Evolutionary conservation across 192 early-diverging fungal species (phyloP).

Genomic region (Linnemannia zychae): DNA sequence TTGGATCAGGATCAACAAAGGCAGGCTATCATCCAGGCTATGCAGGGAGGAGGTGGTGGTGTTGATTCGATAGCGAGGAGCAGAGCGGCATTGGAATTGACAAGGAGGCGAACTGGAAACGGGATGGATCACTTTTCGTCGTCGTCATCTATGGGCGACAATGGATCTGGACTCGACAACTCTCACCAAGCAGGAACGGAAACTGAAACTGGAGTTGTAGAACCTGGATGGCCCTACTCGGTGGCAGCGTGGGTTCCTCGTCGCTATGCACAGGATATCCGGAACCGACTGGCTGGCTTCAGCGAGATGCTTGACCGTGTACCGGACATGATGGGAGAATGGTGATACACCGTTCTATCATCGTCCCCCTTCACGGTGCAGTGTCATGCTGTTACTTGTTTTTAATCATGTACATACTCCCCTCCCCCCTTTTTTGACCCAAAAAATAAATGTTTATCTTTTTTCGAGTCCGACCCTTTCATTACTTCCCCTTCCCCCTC

Average conservation of each 20-base stretch:
- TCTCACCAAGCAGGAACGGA: neutral
- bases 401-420: no score
- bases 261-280: constrained; percentile 21
- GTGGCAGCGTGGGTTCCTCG: constrained; percentile 6
- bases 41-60: no score
- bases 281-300: constrained; percentile 23
- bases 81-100: neutral
- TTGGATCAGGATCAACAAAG: constrained; percentile 8
- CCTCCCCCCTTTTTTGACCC: no score
- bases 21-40: neutral
- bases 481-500: no score
- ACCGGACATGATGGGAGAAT: constrained; percentile 41
- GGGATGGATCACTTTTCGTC: neutral
- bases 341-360: no score
- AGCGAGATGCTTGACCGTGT: constrained; percentile 33
- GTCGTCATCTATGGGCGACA: neutral
- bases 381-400: no score
- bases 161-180: neutral
- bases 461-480: no score
- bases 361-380: no score
- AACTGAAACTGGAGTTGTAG: neutral
- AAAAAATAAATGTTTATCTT: no score
- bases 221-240: neutral
- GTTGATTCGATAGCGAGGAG: neutral
- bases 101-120: neutral